Percentiles rank a stretch among this genome's conserved stretches.
These are phyloP conservation scores for Lichtheimia ornata DNA, from an alignment of 371 early-diverging fungal genomes.

Conservation along the genomic window DNA sequence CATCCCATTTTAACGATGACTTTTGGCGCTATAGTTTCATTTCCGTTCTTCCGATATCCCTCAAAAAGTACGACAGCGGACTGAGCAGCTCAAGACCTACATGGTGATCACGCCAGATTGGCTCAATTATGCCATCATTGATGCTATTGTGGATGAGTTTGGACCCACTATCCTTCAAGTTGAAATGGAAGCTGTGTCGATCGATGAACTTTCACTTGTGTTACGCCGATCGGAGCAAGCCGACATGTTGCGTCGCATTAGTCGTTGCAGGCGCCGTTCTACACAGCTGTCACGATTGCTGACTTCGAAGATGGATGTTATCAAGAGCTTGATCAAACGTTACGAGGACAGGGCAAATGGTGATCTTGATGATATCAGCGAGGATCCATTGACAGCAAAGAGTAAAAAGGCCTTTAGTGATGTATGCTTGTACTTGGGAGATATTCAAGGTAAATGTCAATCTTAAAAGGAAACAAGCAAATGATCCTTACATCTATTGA, in stretches of 20 bases:
- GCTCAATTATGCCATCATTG: conserved; percentile 83
- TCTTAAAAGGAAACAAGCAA: not conserved
- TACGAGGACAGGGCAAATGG: conserved; percentile 51
- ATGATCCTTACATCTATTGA: conserved; percentile 4
- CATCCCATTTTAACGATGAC: not conserved
- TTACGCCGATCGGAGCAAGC: conserved; percentile 71
- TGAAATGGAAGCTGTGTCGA: conserved; percentile 84
- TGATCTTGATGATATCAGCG: conserved; percentile 4
- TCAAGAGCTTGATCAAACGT: conserved; percentile 80
- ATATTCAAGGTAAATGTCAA: conserved; percentile 72
- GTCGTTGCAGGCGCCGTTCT: conserved; percentile 78
- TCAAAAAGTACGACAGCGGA: conserved; percentile 33
- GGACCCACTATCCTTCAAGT: conserved; percentile 72
- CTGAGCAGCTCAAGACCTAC: conserved; percentile 38
- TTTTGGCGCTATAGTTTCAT: conserved; percentile 33
- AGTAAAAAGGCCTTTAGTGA: conserved; percentile 39
- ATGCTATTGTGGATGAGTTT: conserved; percentile 81
- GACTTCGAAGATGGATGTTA: conserved; percentile 76
- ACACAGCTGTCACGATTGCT: conserved; percentile 74
- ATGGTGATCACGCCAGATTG: conserved; percentile 64
- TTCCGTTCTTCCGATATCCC: conserved; percentile 33
- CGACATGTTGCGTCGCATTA: conserved; percentile 88
- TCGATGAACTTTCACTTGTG: conserved; percentile 86
- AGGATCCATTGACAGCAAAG: conserved; percentile 8
- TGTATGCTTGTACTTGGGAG: conserved; percentile 79